phyloP scores from a whole-genome alignment of 2,329 filamentous ascomycete species.

The Alternaria sp. region DNA sequence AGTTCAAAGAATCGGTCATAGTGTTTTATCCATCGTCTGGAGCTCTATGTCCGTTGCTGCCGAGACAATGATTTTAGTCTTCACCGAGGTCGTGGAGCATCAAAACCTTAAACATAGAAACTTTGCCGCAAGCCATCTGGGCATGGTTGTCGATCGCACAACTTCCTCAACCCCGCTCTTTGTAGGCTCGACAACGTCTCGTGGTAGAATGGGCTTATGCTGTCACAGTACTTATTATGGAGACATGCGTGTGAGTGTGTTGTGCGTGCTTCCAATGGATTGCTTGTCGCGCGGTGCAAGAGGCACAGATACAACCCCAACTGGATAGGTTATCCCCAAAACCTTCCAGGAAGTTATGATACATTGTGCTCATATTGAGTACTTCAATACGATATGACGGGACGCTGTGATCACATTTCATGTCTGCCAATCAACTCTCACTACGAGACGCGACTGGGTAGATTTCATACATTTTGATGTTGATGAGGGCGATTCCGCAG shows the following conservation, averaged over 20 bases:
- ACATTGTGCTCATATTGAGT: no score
- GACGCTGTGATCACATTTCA: background rate
- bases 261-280: background rate
- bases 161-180: background rate
- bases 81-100: background rate
- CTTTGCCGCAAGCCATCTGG: background rate
- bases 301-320: background rate
- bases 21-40: background rate
- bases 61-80: background rate
- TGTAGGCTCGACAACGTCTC: rapidly evolving
- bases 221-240: background rate
- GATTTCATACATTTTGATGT: background rate
- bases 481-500: background rate
- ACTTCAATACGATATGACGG: rapidly evolving
- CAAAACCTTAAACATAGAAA: background rate
- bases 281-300: background rate
- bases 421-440: background rate
- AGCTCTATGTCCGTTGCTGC: background rate
- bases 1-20: background rate
- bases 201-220: background rate
- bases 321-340: background rate
- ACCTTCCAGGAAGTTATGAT: background rate
- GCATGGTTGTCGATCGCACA: background rate
- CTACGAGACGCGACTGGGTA: background rate
- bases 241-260: background rate